Percentiles rank a stretch among this genome's conserved stretches.
phyloP scores from a whole-genome alignment of 2,329 filamentous ascomycete genomes.

The Colletotrichum salicis region DNA sequence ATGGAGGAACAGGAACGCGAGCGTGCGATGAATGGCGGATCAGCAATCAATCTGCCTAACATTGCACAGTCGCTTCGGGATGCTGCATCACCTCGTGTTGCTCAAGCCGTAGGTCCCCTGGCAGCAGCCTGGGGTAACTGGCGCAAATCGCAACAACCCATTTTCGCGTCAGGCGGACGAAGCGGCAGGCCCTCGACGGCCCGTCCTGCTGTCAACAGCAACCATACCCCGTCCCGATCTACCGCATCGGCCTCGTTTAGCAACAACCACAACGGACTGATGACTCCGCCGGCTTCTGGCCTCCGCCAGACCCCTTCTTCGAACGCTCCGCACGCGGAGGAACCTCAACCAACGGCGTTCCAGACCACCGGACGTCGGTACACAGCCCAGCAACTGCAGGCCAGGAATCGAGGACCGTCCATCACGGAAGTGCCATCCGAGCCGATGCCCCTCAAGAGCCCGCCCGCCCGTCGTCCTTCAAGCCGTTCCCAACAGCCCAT shows the following conservation, averaged over 20 bases:
- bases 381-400: conserved; percentile 61
- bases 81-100: conserved; percentile 83
- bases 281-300: conserved; percentile 88
- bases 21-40: conserved; percentile 78
- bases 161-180: conserved; percentile 50
- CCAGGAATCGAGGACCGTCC: conserved; percentile 46
- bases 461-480: conserved; percentile 54
- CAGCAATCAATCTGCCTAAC: conserved; percentile 75
- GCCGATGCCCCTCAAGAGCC: conserved; percentile 51
- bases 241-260: conserved; percentile 55
- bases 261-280: conserved; percentile 74
- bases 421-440: conserved; percentile 50
- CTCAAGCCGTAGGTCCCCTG: conserved; percentile 79
- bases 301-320: conserved; percentile 69
- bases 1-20: conserved; percentile 99
- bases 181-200: conserved; percentile 15
- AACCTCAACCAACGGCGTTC: conserved; percentile 69
- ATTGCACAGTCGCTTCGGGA: conserved; percentile 81
- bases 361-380: conserved; percentile 68
- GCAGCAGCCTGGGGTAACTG: conserved; percentile 98
- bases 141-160: conserved; percentile 75
- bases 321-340: conserved; percentile 50
- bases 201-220: conserved; percentile 49
- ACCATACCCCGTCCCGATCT: conserved; percentile 68
- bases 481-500: conserved; percentile 55